These are phyloP conservation scores for Didymella arachidicola DNA, from an alignment of 2,329 filamentous ascomycete species.

Conservation along the genomic window DNA sequence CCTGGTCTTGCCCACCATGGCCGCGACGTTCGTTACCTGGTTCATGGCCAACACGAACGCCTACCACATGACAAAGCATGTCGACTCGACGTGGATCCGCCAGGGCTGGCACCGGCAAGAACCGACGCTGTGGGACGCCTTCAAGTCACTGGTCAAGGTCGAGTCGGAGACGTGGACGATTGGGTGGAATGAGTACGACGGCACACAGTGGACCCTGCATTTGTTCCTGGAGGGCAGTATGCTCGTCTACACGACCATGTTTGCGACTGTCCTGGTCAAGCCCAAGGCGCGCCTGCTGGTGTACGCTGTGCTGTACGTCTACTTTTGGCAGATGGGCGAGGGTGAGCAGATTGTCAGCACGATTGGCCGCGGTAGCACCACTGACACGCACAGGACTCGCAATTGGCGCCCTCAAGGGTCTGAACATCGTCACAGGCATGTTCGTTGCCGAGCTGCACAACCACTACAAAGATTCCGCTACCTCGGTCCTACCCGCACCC, in stretches of 20 bases:
- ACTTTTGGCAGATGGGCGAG: conserved; percentile 50
- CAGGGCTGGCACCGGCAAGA: conserved; percentile 51
- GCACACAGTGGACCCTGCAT: conserved; percentile 55
- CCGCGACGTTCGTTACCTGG: conserved; percentile 65
- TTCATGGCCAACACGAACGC: conserved; percentile 64
- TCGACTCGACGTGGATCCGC: conserved; percentile 67
- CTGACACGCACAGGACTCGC: conserved; percentile 43
- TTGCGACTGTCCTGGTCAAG: conserved; percentile 51
- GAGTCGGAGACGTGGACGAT: conserved; percentile 50
- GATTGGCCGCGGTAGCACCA: not conserved
- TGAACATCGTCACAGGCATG: conserved; percentile 69
- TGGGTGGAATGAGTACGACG: conserved; percentile 53
- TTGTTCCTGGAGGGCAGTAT: conserved; percentile 54
- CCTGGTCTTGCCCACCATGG: conserved; percentile 64
- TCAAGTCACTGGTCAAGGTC: conserved; percentile 43
- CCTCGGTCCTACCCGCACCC: conserved; percentile 57
- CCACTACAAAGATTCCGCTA: conserved; percentile 58
- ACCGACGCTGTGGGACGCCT: conserved; percentile 41
- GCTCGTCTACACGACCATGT: conserved; percentile 53
- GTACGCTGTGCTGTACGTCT: conserved; percentile 50
- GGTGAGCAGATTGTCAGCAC: conserved; percentile 27
- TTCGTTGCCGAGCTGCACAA: conserved; percentile 68
- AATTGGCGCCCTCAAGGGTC: conserved; percentile 51
- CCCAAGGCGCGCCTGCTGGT: conserved; percentile 48
- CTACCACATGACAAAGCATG: conserved; percentile 63